These are phyloP conservation scores for Zychaea mexicana DNA, from an alignment of 371 early-diverging fungal genomes.

Conservation along the genomic window DNA sequence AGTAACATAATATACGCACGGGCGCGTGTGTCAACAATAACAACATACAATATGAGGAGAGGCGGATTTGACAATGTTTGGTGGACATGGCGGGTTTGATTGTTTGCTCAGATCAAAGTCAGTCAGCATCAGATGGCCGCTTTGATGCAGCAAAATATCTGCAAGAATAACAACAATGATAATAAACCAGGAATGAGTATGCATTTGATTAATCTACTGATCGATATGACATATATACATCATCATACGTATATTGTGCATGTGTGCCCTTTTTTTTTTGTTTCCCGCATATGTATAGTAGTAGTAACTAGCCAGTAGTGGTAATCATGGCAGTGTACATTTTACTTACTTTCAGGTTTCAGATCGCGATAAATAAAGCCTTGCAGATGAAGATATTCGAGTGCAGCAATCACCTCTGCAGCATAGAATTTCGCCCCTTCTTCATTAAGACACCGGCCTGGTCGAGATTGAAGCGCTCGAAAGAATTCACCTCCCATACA, in stretches of 20 bases:
- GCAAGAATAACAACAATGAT: neutral
- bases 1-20: no score
- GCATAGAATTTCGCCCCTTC: conserved; percentile 96
- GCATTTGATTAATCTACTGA: no score
- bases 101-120: conserved; percentile 96
- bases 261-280: no score
- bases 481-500: conserved; percentile 99
- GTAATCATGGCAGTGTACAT: neutral
- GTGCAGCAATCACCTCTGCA: conserved; percentile 91
- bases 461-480: conserved; percentile 81
- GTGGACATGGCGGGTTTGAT: conserved; percentile 73
- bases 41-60: conserved; percentile 53
- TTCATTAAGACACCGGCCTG: conserved; percentile 84
- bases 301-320: neutral
- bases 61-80: conserved; percentile 72
- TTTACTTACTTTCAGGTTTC: conserved; percentile 94
- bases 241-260: no score
- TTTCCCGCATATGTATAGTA: no score
- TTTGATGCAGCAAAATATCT: conserved; percentile 91
- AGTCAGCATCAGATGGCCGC: conserved; percentile 95
- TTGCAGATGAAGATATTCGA: conserved; percentile 96
- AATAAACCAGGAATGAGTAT: no score
- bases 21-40: no score
- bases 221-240: no score
- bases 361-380: conserved; percentile 98